These are phyloP conservation scores for Leucoagaricus sp. DNA, from an alignment of 1,284 basidiomycete species.

Conservation along the genomic window DNA sequence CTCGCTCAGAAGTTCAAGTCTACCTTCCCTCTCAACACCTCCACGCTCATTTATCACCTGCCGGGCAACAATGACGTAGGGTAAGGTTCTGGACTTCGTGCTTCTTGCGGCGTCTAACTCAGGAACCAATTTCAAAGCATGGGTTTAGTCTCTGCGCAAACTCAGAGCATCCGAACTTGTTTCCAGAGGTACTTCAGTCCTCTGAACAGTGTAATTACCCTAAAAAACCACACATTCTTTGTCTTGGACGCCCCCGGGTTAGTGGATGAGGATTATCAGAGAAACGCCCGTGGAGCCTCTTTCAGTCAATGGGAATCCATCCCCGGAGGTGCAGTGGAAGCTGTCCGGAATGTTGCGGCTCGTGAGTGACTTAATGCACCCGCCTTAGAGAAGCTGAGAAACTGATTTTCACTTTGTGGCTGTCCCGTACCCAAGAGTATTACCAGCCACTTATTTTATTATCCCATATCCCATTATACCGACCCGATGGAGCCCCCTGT, in stretches of 20 bases:
- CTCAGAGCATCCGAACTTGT: constrained; percentile 52
- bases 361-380: constrained; percentile 34
- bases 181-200: constrained; percentile 60
- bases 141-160: constrained; percentile 52
- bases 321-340: constrained; percentile 68
- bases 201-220: constrained; percentile 48
- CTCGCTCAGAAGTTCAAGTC: constrained; percentile 63
- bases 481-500: constrained; percentile 70
- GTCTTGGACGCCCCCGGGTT: constrained; percentile 72
- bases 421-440: constrained; percentile 20
- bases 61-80: constrained; percentile 89
- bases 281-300: constrained; percentile 50
- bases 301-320: constrained; percentile 64
- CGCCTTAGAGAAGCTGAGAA: constrained; percentile 2
- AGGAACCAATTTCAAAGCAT: constrained; percentile 39
- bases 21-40: constrained; percentile 53
- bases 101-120: neutral
- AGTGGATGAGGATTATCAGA: constrained; percentile 75
- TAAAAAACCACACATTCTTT: constrained; percentile 72
- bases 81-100: constrained; percentile 36
- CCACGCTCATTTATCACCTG: constrained; percentile 61
- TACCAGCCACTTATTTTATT: constrained; percentile 65
- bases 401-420: constrained; percentile 4
- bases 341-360: constrained; percentile 60
- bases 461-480: constrained; percentile 80